These are phyloP conservation scores for Mucor ambiguus DNA, from an alignment of 371 early-diverging fungal species.

Conservation along the genomic window DNA sequence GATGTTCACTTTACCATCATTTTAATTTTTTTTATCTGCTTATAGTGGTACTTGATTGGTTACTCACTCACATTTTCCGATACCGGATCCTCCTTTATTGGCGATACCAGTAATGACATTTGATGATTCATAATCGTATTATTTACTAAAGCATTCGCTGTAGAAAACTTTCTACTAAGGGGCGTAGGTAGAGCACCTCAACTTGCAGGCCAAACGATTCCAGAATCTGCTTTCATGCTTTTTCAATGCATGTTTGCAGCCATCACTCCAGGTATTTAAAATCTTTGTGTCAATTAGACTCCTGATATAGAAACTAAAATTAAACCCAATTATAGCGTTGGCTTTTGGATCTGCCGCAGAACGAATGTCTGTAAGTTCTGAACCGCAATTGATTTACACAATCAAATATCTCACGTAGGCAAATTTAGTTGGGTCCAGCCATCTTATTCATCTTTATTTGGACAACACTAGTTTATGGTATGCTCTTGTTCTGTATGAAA, in stretches of 20 bases:
- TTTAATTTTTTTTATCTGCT: constrained; percentile 5
- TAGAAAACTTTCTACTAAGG: constrained; percentile 46
- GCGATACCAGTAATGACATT: constrained; percentile 58
- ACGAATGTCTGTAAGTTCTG: constrained; percentile 63
- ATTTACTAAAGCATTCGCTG: background rate
- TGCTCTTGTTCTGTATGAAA: background rate
- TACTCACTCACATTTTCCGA: constrained; percentile 82
- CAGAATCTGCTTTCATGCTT: constrained; percentile 62
- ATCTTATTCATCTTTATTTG: constrained; percentile 83
- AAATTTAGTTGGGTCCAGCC: constrained; percentile 60
- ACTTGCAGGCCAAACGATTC: constrained; percentile 54
- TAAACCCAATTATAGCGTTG: constrained; percentile 51
- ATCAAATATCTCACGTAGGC: background rate
- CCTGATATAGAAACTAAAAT: constrained; percentile 13
- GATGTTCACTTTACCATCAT: background rate
- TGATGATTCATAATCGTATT: background rate
- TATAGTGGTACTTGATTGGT: constrained; percentile 83
- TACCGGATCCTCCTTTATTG: constrained; percentile 74
- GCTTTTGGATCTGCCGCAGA: constrained; percentile 87
- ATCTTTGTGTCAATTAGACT: background rate
- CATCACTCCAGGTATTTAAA: constrained; percentile 57
- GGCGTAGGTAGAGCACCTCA: constrained; percentile 46
- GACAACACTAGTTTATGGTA: constrained; percentile 80
- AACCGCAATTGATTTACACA: background rate
- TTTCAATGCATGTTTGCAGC: constrained; percentile 81